Base-by-base conservation (phyloP, 106 monocot species). In the Gastrodia elata region DNA sequence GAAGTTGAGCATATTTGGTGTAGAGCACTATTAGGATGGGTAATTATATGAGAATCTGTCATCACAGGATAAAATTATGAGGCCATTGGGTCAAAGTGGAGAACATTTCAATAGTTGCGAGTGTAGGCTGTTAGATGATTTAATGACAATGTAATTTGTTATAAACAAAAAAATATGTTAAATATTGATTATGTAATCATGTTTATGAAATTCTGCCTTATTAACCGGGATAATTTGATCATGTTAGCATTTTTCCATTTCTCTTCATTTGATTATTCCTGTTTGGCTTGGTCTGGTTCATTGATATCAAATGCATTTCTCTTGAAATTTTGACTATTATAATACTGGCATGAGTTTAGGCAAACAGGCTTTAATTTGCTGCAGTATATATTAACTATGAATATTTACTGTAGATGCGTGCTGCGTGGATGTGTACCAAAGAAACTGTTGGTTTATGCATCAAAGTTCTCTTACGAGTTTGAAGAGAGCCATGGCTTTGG, bases 361-460 rank as follows among this genome's bases (percentile, higher is more conserved):
- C 13, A 61, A 10, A 61, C 18, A 20, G 6, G 26, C 32, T 28
- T 61, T 9, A 9, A 24, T 2, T 61, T 24, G 30, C 30, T 61
- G 9, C 4, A 61, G 27, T 61, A 30, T 32, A 30, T 32, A 32
- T 61, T 1, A 61, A 61, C 10, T 14, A 14, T 28, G n/a, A 1
- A 11, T 32, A 11, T 32, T 61, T 32, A 22, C 22, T 80, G 38
- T 55, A 94, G 94, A 15, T 98, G 98, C 77, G 98, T 98, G 14
- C 84, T 98, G 58, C 98, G 98, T 36, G 98, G 98, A 70, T 98
- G 98, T 48, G 98, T 98, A 13, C 98, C 98, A 25, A 98, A 98
- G 80, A 98, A 98, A 71, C 52, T 98, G 75, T 71, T 98, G 36
- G 98, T 98, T 1, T 98, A 98, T 79, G 67, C 98, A 30, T 98